Conservation (phyloP, 2,329 filamentous ascomycete genomes). For the Rosellinia necatrix region DNA sequence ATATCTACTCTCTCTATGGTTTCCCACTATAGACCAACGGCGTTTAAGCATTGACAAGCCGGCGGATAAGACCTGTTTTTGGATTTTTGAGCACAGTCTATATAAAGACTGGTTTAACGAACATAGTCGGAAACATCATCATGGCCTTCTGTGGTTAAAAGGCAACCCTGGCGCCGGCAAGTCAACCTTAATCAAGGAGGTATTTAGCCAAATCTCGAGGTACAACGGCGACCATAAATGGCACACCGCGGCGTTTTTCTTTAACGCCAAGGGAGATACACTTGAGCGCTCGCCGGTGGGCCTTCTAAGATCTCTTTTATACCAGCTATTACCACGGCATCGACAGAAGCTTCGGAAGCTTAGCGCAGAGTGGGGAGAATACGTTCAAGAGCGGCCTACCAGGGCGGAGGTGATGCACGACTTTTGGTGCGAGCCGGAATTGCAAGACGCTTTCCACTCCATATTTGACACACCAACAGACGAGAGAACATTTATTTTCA, state of each 20-base stretch:
- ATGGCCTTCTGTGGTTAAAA: neutral
- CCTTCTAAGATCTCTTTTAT: neutral
- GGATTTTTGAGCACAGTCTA: neutral
- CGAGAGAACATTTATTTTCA: neutral
- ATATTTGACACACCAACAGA: neutral
- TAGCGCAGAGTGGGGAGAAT: neutral
- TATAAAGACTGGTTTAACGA: neutral
- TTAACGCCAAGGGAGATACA: neutral
- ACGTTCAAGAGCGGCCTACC: neutral
- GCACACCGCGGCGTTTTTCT: constrained; percentile 2
- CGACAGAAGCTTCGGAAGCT: neutral
- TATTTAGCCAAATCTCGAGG: neutral
- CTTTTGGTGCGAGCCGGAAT: neutral
- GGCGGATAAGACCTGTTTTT: neutral
- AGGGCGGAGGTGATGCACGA: no score
- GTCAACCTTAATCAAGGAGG: constrained; percentile 3
- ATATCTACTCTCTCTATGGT: neutral
- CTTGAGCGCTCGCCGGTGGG: neutral
- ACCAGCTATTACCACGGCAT: neutral
- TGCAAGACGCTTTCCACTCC: neutral
- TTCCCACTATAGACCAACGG: neutral
- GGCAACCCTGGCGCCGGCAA: constrained; percentile 6
- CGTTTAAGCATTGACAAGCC: neutral
- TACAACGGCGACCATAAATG: neutral
- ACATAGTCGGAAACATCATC: neutral